Percentiles rank a stretch among this genome's conserved stretches.
These are phyloP conservation scores for Paspalum notatum DNA, from an alignment of 176 grass and related monocot species.

Conservation along the genomic window DNA sequence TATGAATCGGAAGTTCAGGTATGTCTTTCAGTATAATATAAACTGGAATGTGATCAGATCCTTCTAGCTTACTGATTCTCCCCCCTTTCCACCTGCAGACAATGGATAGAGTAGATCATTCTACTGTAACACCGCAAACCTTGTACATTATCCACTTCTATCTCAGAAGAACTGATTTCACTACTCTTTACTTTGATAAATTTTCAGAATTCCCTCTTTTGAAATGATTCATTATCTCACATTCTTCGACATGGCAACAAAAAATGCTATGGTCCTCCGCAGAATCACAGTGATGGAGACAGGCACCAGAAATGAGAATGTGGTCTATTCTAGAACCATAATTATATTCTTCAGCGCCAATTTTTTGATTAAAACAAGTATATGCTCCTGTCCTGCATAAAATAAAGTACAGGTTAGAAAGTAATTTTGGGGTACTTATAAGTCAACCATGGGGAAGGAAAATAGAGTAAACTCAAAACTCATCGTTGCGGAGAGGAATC, in stretches of 20 bases:
- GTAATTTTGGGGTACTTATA: neutral
- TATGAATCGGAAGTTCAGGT: constrained; percentile 72
- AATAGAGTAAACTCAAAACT: neutral
- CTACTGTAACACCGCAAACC: constrained; percentile 5
- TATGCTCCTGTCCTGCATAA: constrained; percentile 68
- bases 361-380: constrained; percentile 80
- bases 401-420: constrained; percentile 7
- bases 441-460: neutral
- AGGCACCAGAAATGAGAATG: constrained; percentile 80
- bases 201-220: constrained; percentile 71
- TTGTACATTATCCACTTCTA: neutral
- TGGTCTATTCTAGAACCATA: constrained; percentile 96
- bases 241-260: constrained; percentile 81
- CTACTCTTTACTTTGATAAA: constrained; percentile 71
- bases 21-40: constrained; percentile 70
- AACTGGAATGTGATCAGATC: constrained; percentile 98
- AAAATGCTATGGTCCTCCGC: constrained; percentile 67
- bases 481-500: constrained; percentile 1
- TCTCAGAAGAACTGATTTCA: constrained; percentile 23
- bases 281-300: constrained; percentile 65
- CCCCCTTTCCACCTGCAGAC: constrained; percentile 91
- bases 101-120: constrained; percentile 45
- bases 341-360: constrained; percentile 97
- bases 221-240: constrained; percentile 90
- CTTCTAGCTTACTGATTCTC: constrained; percentile 91